Evolutionary conservation across 2,329 filamentous ascomycete species (phyloP).

Genomic region (Fusarium devonianum): DNA sequence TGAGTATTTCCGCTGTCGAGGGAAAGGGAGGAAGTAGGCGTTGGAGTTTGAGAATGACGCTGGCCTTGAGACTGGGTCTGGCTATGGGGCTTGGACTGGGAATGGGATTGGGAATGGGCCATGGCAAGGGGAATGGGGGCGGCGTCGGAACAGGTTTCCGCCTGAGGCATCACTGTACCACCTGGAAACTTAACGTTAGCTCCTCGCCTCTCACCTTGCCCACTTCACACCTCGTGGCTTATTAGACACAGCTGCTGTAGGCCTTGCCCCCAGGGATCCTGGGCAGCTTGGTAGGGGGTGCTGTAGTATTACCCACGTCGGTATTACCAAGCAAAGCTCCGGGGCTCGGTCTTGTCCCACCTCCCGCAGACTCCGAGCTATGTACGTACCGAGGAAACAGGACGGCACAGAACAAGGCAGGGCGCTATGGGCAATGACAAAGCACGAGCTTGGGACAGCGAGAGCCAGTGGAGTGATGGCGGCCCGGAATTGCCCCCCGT

Average conservation of each 20-base stretch:
- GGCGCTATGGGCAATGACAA: background rate
- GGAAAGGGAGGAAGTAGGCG: constrained; percentile 27
- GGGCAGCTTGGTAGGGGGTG: constrained; percentile 7
- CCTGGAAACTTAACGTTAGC: constrained; percentile 1
- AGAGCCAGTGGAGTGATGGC: constrained; percentile 7
- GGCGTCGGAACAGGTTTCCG: constrained; percentile 17
- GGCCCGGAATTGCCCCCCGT: constrained; percentile 1
- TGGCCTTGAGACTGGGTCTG: constrained; percentile 29
- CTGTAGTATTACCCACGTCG: no score
- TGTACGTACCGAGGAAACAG: background rate
- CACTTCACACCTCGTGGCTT: constrained; percentile 32
- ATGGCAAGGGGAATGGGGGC: constrained; percentile 34
- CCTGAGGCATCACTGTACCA: constrained; percentile 28
- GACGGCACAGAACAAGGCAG: background rate
- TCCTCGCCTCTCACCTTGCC: constrained; percentile 21
- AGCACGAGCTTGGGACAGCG: background rate
- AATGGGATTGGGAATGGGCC: constrained; percentile 39
- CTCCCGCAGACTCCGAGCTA: constrained; percentile 21
- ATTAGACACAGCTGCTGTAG: constrained; percentile 3
- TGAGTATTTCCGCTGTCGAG: constrained; percentile 9
- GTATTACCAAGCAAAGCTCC: constrained; percentile 28
- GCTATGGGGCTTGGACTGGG: constrained; percentile 37
- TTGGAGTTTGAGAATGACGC: constrained; percentile 29
- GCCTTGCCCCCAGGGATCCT: constrained; percentile 8
- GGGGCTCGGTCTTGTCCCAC: constrained; percentile 17